Evolutionary conservation across 345 rosid genomes (phyloP).

Genomic region (Heritiera fomes): DNA sequence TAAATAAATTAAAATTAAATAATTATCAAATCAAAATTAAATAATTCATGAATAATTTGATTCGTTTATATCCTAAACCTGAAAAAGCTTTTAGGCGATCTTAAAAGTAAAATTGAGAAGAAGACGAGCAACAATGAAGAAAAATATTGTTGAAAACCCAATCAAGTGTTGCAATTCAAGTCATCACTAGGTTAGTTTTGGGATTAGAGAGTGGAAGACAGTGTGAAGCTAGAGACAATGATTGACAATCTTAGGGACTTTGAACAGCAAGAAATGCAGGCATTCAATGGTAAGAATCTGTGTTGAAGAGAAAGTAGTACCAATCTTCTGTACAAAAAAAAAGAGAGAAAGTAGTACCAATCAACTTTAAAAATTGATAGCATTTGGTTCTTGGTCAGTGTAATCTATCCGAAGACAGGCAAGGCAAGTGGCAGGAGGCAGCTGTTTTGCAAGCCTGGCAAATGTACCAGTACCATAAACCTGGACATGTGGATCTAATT

Average conservation of each 20-base stretch:
- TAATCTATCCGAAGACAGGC: background rate
- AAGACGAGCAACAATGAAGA: background rate
- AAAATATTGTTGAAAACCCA: background rate
- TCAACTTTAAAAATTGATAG: background rate
- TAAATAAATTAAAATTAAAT: no score
- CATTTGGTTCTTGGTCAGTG: background rate
- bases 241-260: background rate
- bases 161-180: background rate
- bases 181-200: background rate
- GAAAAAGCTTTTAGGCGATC: background rate
- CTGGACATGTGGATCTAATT: slow-evolving; percentile 27
- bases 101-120: no score
- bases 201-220: background rate
- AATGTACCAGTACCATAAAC: slow-evolving; percentile 23
- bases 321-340: no score
- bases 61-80: no score
- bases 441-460: slow-evolving; percentile 35
- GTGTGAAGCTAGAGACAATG: background rate
- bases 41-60: no score
- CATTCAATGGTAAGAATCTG: background rate
- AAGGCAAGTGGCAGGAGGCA: slow-evolving; percentile 11
- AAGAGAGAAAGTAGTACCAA: background rate
- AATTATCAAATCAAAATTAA: no score
- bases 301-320: background rate
- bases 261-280: background rate